phyloP scores from a whole-genome alignment of 169 alveolate species.

The Cryptosporidium sp. region DNA sequence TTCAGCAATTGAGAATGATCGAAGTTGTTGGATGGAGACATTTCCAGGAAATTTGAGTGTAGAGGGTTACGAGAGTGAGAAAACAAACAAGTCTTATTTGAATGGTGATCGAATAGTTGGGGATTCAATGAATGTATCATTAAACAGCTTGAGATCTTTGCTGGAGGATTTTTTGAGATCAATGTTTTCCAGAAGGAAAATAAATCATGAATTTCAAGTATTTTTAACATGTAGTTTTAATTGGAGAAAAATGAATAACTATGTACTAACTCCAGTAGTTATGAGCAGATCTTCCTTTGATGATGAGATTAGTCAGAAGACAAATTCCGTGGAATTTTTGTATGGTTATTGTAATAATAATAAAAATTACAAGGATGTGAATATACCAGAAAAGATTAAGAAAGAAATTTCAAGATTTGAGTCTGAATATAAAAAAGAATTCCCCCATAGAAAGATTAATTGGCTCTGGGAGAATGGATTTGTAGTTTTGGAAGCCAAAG shows the following conservation, averaged over 20 bases:
- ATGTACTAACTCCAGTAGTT: background rate
- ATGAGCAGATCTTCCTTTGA: background rate
- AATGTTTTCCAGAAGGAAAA: constrained; percentile 8
- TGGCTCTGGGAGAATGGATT: constrained; percentile 73
- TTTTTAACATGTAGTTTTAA: constrained; percentile 50
- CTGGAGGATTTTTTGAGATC: constrained; percentile 32
- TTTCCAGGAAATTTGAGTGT: background rate
- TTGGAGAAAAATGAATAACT: constrained; percentile 35
- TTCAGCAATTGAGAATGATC: background rate
- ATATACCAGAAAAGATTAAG: constrained; percentile 18
- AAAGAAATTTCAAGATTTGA: constrained; percentile 22
- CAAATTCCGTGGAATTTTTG: background rate
- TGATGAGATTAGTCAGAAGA: background rate
- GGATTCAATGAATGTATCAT: constrained; percentile 19
- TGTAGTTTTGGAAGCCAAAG: constrained; percentile 18
- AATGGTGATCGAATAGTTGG: background rate
- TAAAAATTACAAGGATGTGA: background rate
- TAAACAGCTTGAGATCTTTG: constrained; percentile 28
- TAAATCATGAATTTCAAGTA: background rate
- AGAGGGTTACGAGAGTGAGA: background rate
- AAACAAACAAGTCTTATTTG: background rate
- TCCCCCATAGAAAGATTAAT: constrained; percentile 54
- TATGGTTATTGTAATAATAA: background rate
- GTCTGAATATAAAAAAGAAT: constrained; percentile 3
- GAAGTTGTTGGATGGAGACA: background rate